Evolutionary conservation across 768 basidiomycete genomes (phyloP).

Genomic region (Russula griseocarnosa): DNA sequence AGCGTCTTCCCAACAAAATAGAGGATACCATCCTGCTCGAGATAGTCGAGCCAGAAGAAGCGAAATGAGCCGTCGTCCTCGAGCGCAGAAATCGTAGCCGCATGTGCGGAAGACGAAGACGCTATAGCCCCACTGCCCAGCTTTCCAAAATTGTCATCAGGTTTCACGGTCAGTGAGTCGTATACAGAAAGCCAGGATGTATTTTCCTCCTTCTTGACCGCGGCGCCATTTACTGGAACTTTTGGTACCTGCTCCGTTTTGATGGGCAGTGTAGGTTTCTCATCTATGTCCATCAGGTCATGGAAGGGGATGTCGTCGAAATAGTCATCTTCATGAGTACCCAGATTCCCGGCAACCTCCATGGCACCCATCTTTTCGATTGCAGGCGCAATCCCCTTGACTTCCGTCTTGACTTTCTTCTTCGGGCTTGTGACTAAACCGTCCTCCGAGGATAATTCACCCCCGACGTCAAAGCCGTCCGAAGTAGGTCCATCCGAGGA

Average conservation of each 20-base stretch:
- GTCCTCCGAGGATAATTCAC: conserved; percentile 48
- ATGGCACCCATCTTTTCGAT: conserved; percentile 55
- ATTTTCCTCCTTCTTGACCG: conserved; percentile 45
- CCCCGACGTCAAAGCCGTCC: conserved; percentile 29
- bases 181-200: conserved; percentile 74
- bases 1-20: conserved; percentile 90
- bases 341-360: conserved; percentile 45
- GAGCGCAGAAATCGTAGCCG: conserved; percentile 52
- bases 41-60: conserved; percentile 96
- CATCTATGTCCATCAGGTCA: conserved; percentile 55
- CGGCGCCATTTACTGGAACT: conserved; percentile 29
- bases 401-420: conserved; percentile 55
- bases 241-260: conserved; percentile 30
- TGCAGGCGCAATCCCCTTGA: conserved; percentile 48
- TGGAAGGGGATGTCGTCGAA: conserved; percentile 59
- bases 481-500: conserved; percentile 36
- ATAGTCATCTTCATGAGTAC: conserved; percentile 36
- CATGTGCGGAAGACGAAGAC: conserved; percentile 35
- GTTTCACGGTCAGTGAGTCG: conserved; percentile 60
- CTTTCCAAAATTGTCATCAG: conserved; percentile 57
- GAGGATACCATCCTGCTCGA: conserved; percentile 79
- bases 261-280: conserved; percentile 44
- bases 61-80: conserved; percentile 81
- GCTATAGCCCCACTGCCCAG: conserved; percentile 32
- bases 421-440: conserved; percentile 63